Conservation (phyloP, 2,329 filamentous ascomycete genomes). For the Fusarium guadeloupense region DNA sequence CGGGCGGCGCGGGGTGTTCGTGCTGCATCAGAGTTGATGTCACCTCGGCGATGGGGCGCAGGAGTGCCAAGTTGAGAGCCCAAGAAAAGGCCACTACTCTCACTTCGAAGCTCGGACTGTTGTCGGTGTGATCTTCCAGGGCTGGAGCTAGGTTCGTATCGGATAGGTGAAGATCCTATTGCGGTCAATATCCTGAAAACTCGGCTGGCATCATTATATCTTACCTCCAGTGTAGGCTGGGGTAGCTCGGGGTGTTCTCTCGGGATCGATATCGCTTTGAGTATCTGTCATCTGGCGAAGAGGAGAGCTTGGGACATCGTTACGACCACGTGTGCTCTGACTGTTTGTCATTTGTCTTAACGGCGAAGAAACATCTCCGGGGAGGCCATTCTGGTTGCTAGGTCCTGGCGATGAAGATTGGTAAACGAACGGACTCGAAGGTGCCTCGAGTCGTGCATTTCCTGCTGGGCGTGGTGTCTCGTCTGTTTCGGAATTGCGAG, state of each 20-base stretch:
- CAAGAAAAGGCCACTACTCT: slow-evolving; percentile 88
- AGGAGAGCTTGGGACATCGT: slow-evolving; percentile 64
- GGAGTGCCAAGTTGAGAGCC: slow-evolving; percentile 68
- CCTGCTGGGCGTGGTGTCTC: slow-evolving; percentile 55
- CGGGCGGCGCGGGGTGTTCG: slow-evolving; percentile 62
- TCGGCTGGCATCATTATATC: slow-evolving; percentile 21
- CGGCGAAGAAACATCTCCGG: slow-evolving; percentile 60
- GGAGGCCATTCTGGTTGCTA: slow-evolving; percentile 42
- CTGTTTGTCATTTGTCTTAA: slow-evolving; percentile 66
- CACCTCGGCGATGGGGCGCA: slow-evolving; percentile 70
- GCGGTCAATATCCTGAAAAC: slow-evolving; percentile 12
- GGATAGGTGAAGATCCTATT: slow-evolving; percentile 89
- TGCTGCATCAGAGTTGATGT: slow-evolving; percentile 84
- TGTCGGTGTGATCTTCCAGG: slow-evolving; percentile 71
- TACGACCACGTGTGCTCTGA: slow-evolving; percentile 58
- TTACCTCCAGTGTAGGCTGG: slow-evolving; percentile 70
- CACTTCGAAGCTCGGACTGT: slow-evolving; percentile 79
- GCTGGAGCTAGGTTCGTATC: slow-evolving; percentile 90
- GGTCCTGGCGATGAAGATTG: slow-evolving; percentile 58
- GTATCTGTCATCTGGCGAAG: slow-evolving; percentile 67
- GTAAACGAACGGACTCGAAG: slow-evolving; percentile 85
- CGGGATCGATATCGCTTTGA: slow-evolving; percentile 62
- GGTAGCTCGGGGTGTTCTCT: slow-evolving; percentile 76
- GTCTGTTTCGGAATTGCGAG: slow-evolving; percentile 51
- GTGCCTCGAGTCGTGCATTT: slow-evolving; percentile 60